These are phyloP conservation scores for Rhizomucor pusillus DNA, from an alignment of 371 early-diverging fungal genomes.

Conservation along the genomic window DNA sequence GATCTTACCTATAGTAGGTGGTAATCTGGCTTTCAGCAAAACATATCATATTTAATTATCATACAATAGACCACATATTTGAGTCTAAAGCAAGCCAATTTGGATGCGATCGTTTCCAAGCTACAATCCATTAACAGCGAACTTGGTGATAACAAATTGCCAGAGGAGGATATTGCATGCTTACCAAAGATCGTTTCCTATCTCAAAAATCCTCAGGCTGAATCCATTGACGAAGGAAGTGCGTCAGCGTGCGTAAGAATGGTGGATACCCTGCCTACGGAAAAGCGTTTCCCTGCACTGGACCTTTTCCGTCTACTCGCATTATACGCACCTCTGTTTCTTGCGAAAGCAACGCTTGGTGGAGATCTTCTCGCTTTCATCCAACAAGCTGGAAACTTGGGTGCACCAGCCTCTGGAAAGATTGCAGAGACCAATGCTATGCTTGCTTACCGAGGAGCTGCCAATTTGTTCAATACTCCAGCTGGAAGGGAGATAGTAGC, in stretches of 20 bases:
- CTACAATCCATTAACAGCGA: slow-evolving; percentile 63
- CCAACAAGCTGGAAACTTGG: slow-evolving; percentile 22
- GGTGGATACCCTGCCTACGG: slow-evolving; percentile 49
- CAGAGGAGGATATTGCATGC: slow-evolving; percentile 29
- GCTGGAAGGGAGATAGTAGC: slow-evolving; percentile 44
- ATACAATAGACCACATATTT: slow-evolving; percentile 47
- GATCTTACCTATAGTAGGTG: slow-evolving; percentile 22
- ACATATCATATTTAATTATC: background rate
- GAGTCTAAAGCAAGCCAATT: slow-evolving; percentile 71
- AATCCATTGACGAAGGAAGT: slow-evolving; percentile 24
- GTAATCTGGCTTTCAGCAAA: background rate
- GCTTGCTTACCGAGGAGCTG: slow-evolving; percentile 63
- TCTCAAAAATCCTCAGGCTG: slow-evolving; percentile 31
- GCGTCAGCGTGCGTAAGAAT: slow-evolving; percentile 12
- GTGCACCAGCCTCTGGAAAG: slow-evolving; percentile 21
- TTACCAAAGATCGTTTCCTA: slow-evolving; percentile 35
- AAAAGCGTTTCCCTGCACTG: slow-evolving; percentile 79
- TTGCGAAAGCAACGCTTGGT: slow-evolving; percentile 17
- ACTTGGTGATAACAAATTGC: slow-evolving; percentile 19
- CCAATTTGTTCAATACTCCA: slow-evolving; percentile 56
- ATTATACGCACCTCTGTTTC: slow-evolving; percentile 43
- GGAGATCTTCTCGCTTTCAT: slow-evolving; percentile 29
- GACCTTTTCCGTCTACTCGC: slow-evolving; percentile 79
- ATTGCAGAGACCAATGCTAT: slow-evolving; percentile 62
- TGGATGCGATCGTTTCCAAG: slow-evolving; percentile 72